A percentile compares a stretch with the other conserved stretches of the same genome.
Evolutionary conservation across 2,329 filamentous ascomycete species (phyloP).

Genomic region (Aspergillus fijiensis): DNA sequence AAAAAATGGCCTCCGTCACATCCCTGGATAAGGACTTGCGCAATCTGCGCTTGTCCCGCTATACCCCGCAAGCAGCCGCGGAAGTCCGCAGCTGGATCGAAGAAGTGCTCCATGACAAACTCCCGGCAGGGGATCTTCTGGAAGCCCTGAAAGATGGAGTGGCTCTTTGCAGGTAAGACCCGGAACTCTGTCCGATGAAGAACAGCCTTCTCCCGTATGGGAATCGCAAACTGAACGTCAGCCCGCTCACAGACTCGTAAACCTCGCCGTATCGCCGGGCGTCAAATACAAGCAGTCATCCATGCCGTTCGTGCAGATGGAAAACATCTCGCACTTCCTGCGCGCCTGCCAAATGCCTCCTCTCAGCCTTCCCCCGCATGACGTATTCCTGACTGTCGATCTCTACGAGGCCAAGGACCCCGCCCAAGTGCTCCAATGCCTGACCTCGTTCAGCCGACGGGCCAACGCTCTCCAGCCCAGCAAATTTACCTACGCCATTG

Average conservation of each 20-base stretch:
- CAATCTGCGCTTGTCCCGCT: slow-evolving; percentile 86
- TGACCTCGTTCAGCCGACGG: slow-evolving; percentile 85
- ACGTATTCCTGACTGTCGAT: slow-evolving; percentile 95
- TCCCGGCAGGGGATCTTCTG: slow-evolving; percentile 74
- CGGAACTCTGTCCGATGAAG: too few relatives aligned
- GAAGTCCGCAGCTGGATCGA: slow-evolving; percentile 88
- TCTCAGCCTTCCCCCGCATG: slow-evolving; percentile 84
- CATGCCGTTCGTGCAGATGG: slow-evolving; percentile 99
- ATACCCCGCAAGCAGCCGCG: slow-evolving; percentile 84
- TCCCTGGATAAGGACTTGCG: slow-evolving; percentile 95
- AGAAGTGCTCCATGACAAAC: slow-evolving; percentile 68
- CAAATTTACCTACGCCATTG: slow-evolving; percentile 73
- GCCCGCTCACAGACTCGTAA: slow-evolving; percentile 65
- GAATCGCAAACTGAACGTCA: slow-evolving; percentile 19
- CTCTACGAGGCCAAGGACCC: slow-evolving; percentile 95
- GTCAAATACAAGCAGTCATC: slow-evolving; percentile 86
- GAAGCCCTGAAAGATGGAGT: slow-evolving; percentile 87
- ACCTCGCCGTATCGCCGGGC: slow-evolving; percentile 72
- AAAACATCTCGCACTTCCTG: slow-evolving; percentile 97
- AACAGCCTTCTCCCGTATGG: not conserved
- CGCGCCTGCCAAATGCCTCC: slow-evolving; percentile 81
- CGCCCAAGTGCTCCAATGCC: slow-evolving; percentile 89
- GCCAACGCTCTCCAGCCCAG: slow-evolving; percentile 73
- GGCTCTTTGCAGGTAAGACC: slow-evolving; percentile 79
- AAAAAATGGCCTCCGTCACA: slow-evolving; percentile 81